Percentiles rank a stretch among this genome's conserved stretches.
Conservation (phyloP, 441 rosid genomes). For the Pelargonium citronellum region DNA sequence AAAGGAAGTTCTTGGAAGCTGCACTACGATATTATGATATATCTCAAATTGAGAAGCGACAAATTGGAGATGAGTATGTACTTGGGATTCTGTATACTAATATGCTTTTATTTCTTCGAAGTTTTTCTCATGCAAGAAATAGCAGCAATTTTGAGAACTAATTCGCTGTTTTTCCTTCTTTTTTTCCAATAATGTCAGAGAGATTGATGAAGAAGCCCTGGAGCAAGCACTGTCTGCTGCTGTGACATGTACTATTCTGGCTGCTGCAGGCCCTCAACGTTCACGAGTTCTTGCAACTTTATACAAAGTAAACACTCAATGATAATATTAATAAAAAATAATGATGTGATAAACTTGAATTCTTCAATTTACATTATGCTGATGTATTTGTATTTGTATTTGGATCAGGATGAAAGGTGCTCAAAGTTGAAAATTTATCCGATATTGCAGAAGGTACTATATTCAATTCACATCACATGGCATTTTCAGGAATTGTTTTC, state of each 20-base stretch:
- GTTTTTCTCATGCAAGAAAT: neutral
- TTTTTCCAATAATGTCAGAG: conserved; percentile 38
- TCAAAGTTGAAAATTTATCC: conserved; percentile 90
- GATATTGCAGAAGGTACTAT: conserved; percentile 77
- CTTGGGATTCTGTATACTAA: conserved; percentile 9
- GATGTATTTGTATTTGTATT: conserved; percentile 29
- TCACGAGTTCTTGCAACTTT: conserved; percentile 97
- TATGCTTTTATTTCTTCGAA: neutral
- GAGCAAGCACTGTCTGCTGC: conserved; percentile 94
- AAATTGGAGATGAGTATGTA: conserved; percentile 90
- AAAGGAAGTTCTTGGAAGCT: conserved; percentile 95
- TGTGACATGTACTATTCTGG: conserved; percentile 94
- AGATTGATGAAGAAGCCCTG: conserved; percentile 86
- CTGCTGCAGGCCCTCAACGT: conserved; percentile 98
- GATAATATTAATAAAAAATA: neutral
- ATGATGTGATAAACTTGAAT: conserved; percentile 8
- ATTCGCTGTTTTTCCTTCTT: neutral
- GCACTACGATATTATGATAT: conserved; percentile 91
- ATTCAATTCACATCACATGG: neutral
- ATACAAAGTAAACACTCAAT: conserved; percentile 56
- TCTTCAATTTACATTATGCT: conserved; percentile 18
- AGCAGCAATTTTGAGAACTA: neutral
- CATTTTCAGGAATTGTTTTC: neutral
- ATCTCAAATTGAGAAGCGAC: conserved; percentile 94
- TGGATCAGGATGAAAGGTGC: conserved; percentile 86